Base-by-base conservation (phyloP, 2,329 filamentous ascomycete genomes). In the Gremmenia infestans region DNA sequence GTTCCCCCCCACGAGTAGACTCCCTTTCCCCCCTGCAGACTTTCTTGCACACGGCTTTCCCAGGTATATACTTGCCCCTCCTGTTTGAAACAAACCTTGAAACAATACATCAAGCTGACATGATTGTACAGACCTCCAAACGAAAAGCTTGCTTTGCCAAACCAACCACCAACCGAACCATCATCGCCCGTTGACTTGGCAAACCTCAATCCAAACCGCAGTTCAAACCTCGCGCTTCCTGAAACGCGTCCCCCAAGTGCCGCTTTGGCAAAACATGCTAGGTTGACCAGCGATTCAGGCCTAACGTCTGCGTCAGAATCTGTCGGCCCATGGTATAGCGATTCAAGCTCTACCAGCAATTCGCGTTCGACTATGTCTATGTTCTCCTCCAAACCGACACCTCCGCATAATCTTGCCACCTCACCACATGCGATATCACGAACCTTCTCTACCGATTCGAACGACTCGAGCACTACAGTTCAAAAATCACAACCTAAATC, bases 401-500 rank as follows among this genome's bases (percentile, higher is more conserved):
- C 66, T 60, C 65, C 68, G 59, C 66, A 66, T 50, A 59, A 63
- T 35, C 60, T 66, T 19, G 63, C 64, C 5, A 45, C 42, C 37
- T 54, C 56, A 39, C 54, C 60, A 49, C 51, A 63, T 56, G 57
- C 52, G 48, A 53, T 58, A 42, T 60, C 57, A 53, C 59, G 65
- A 60, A 60, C 48, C 37, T 62, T 56, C 49, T 64, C 62, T 50
- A 60, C 65, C 61, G 63, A 67, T 42, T 65, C 65, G 28, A 63
- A 60, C 56, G 61, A 63, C 35, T 65, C 65, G 47, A 63, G 56
- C 50, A 61, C 63, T 5, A 65, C 65, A 14, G 49, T 67, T 36
- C 61, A 67, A 36, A 70, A 63, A 58, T 54, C 61, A 48, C 63
- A 56, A 59, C 76, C 77, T 5, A 79, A 79, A 63, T 79, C 79